Evolutionary conservation across 2,329 filamentous ascomycete genomes (phyloP).

Genomic region (Alternaria rosae): DNA sequence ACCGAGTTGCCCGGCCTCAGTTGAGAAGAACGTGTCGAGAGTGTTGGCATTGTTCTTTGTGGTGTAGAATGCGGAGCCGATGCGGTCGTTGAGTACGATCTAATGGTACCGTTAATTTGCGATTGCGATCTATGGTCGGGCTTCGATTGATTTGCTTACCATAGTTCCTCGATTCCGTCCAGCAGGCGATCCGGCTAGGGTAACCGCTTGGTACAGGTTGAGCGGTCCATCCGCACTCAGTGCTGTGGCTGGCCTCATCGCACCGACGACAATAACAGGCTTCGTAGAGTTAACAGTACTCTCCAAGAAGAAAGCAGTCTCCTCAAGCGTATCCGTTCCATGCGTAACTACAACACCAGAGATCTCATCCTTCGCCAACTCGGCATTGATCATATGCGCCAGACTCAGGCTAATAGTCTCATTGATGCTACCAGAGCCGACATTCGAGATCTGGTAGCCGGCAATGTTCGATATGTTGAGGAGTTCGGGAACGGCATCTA

Average conservation of each 20-base stretch:
- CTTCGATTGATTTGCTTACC: slow-evolving; percentile 13
- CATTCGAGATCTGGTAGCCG: slow-evolving; percentile 55
- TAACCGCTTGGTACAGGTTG: slow-evolving; percentile 68
- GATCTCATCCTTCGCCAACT: slow-evolving; percentile 55
- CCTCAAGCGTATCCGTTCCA: slow-evolving; percentile 71
- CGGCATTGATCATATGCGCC: slow-evolving; percentile 57
- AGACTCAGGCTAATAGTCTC: slow-evolving; percentile 59
- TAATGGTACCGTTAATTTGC: neutral
- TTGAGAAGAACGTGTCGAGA: slow-evolving; percentile 67
- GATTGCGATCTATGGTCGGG: neutral
- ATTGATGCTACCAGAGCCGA: slow-evolving; percentile 53
- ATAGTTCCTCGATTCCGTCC: slow-evolving; percentile 63
- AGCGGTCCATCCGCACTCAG: slow-evolving; percentile 69
- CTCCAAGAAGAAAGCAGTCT: slow-evolving; percentile 70
- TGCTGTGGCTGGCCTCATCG: slow-evolving; percentile 70
- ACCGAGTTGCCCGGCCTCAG: slow-evolving; percentile 63
- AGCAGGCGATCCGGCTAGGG: slow-evolving; percentile 58
- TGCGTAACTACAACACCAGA: slow-evolving; percentile 67
- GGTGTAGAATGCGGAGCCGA: slow-evolving; percentile 64
- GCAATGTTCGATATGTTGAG: slow-evolving; percentile 63
- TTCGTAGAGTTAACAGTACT: slow-evolving; percentile 64
- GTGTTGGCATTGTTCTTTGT: slow-evolving; percentile 70
- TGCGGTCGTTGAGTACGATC: slow-evolving; percentile 68
- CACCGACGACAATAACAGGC: slow-evolving; percentile 66
- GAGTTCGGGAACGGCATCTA: slow-evolving; percentile 64